A percentile compares a stretch with the other conserved stretches of the same genome.
Conservation (phyloP, 495 filamentous ascomycete species). For the Penicillium bovifimosum region DNA sequence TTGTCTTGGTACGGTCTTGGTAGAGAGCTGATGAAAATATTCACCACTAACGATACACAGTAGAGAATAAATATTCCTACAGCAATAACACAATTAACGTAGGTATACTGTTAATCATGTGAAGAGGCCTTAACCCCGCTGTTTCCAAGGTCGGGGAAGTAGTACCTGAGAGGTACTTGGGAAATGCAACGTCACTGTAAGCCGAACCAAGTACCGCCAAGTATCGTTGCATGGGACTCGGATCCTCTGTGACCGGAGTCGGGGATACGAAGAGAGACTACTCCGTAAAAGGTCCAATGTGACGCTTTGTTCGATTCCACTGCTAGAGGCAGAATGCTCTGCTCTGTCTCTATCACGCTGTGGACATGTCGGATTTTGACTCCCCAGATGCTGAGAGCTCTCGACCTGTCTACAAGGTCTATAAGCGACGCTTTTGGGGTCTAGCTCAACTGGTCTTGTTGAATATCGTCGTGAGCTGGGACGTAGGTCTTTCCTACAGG, state of each 20-base stretch:
- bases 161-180: constrained; percentile 3
- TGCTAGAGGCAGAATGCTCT: neutral
- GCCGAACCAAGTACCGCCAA: neutral
- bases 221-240: constrained; percentile 6
- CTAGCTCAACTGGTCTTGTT: constrained; percentile 74
- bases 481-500: constrained; percentile 55
- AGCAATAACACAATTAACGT: too few species aligned
- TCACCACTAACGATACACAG: too few species aligned
- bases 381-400: constrained; percentile 9
- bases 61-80: too few species aligned
- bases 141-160: neutral
- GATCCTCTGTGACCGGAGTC: neutral
- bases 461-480: constrained; percentile 93
- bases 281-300: too few species aligned
- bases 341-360: neutral
- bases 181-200: constrained; percentile 1
- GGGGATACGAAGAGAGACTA: neutral
- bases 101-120: too few species aligned
- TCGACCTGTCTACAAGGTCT: constrained; percentile 60
- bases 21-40: too few species aligned
- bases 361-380: constrained; percentile 6
- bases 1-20: too few species aligned
- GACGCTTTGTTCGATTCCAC: neutral
- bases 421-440: constrained; percentile 88
- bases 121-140: too few species aligned